Base-by-base conservation (phyloP, 257 asterid genomes). In the Eucommia ulmoides region DNA sequence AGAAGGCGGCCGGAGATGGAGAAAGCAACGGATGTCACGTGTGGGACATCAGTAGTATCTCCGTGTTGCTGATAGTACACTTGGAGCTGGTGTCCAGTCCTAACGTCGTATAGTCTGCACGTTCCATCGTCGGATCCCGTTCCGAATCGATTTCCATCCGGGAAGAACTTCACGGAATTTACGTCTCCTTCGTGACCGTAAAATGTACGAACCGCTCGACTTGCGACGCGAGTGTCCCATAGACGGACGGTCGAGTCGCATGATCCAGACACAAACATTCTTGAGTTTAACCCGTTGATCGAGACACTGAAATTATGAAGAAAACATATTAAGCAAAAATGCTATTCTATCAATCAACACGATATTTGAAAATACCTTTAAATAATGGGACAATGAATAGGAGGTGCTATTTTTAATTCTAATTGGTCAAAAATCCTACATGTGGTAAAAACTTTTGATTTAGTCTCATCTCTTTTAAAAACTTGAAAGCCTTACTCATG, bases 61-160 rank as follows among this genome's bases (percentile, higher is more conserved):
- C 62, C 73, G 25, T 75, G 89, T 16, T 71, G 84, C 62, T 86
- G 96, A 62, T 33, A 62, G 72, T 91, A 91, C 71, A 74, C 93
- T 69, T 91, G 99, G 29, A 91, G 76, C 87, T 86, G 93, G 64
- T 91, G 99, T 49, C 99, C 99, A 26, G 99, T 91, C 73, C 99
- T 77, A 63, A 86, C 79, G 70, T 91, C 99, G 61, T 74, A 91
- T 8, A 91, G 64, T 68, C 92, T 81, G 75, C 96, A 86, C 23
- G 87, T 81, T 44, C 99, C 96, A 63, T 91, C 99, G 2, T 72
- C 95, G 2, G 96, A 91, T 53, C 96, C 99, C 10, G 95, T 81
- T 63, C 95, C 96, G 62, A 86, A 91, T 72, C 95, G 73, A 68
- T 81, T 67, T 62, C 96, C 99, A 53, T 91, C 99, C 4, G 96